These are phyloP conservation scores for Boletus speciosus DNA, from an alignment of 768 basidiomycete genomes.

Conservation along the genomic window DNA sequence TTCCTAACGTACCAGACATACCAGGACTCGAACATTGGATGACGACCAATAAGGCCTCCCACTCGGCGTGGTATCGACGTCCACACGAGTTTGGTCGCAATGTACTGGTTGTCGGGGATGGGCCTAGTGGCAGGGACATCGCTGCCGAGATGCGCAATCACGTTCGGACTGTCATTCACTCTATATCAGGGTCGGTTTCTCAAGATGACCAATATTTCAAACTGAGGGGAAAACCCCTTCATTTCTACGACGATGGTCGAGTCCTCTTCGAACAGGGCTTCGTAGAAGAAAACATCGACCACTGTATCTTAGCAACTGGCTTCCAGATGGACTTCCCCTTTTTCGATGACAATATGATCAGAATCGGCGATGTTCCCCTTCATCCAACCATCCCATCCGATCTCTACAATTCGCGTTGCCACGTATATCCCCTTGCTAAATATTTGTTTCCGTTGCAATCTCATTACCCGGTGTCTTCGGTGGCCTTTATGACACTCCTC, in stretches of 20 bases:
- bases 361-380: slow-evolving; percentile 40
- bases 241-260: slow-evolving; percentile 41
- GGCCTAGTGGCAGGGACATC: slow-evolving; percentile 72
- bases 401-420: slow-evolving; percentile 61
- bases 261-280: slow-evolving; percentile 61
- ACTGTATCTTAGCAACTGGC: slow-evolving; percentile 74
- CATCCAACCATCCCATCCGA: slow-evolving; percentile 47
- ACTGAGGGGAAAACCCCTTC: slow-evolving; percentile 40
- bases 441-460: slow-evolving; percentile 63
- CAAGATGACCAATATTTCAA: slow-evolving; percentile 36
- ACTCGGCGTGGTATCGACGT: slow-evolving; percentile 67
- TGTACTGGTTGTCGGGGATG: slow-evolving; percentile 48
- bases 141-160: slow-evolving; percentile 49
- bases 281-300: slow-evolving; percentile 50
- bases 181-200: slow-evolving; percentile 38
- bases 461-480: slow-evolving; percentile 42
- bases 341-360: slow-evolving; percentile 38
- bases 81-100: slow-evolving; percentile 39
- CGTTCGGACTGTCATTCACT: slow-evolving; percentile 52
- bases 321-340: slow-evolving; percentile 67
- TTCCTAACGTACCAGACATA: slow-evolving; percentile 58
- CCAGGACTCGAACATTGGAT: slow-evolving; percentile 64
- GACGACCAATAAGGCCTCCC: slow-evolving; percentile 46
- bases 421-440: slow-evolving; percentile 68
- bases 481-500: slow-evolving; percentile 67